These are phyloP conservation scores for Volvox reticuliferus DNA, from an alignment of 139 green algal genomes.

Conservation along the genomic window DNA sequence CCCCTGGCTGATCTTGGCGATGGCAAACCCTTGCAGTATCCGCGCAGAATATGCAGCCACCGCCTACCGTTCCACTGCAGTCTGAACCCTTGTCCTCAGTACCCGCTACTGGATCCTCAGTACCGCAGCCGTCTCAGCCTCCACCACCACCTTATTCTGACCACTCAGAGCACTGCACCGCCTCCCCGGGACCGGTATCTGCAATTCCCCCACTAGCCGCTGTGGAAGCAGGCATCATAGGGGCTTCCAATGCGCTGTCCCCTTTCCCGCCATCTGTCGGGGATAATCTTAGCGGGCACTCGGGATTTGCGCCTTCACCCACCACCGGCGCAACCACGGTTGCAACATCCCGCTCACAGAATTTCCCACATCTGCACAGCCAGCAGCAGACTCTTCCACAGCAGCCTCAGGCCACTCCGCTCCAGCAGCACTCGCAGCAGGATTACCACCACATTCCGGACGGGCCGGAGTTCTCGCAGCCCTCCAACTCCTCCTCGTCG, in stretches of 20 bases:
- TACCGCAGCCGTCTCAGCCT: neutral
- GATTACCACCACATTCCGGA: neutral
- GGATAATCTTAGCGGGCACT: too few species aligned
- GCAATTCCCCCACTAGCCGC: neutral
- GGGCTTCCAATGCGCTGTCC: neutral
- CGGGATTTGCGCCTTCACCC: neutral
- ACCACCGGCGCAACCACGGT: neutral
- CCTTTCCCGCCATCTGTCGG: neutral
- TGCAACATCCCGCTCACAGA: neutral
- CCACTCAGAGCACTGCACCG: neutral
- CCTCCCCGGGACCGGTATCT: neutral
- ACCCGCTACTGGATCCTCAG: neutral
- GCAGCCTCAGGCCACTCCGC: neutral
- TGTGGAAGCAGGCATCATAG: neutral
- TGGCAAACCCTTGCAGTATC: neutral
- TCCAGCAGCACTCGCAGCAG: neutral
- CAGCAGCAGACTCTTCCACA: neutral
- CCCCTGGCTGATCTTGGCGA: too few species aligned
- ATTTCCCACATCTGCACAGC: neutral
- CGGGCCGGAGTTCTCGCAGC: neutral
- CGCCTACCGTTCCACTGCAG: neutral
- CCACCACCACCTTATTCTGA: slow-evolving; percentile 1
- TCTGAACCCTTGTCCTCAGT: neutral
- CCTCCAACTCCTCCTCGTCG: neutral
- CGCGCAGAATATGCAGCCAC: neutral